These are phyloP conservation scores for Penicillium nucicola DNA, from an alignment of 495 filamentous ascomycete species.

Conservation along the genomic window DNA sequence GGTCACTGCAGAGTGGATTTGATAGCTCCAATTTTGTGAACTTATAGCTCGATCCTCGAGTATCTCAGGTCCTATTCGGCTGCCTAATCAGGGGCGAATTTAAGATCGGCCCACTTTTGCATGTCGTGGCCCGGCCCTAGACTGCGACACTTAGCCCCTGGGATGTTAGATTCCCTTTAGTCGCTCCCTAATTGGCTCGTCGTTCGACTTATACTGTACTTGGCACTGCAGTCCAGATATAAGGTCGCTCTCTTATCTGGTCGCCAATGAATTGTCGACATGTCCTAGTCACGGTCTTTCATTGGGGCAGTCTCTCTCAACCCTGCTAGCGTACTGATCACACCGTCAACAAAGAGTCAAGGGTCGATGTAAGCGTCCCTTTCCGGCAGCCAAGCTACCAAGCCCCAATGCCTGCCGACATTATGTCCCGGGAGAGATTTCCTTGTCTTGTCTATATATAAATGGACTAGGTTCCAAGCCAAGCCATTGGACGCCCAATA, in stretches of 20 bases:
- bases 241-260: not conserved
- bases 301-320: not conserved
- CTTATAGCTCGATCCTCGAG: not conserved
- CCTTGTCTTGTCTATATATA: no score
- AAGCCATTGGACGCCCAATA: not conserved
- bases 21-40: not conserved
- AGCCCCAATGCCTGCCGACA: not conserved
- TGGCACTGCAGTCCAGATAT: not conserved
- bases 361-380: not conserved
- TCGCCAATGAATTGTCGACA: not conserved
- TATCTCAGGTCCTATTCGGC: not conserved
- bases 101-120: conserved; percentile 18
- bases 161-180: conserved; percentile 1
- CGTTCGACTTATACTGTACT: conserved; percentile 1
- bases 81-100: not conserved
- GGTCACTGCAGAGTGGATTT: not conserved
- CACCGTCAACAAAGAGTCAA: not conserved
- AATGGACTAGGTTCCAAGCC: no score
- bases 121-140: conserved; percentile 18
- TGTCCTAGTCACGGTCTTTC: not conserved
- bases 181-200: not conserved
- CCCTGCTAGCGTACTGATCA: not conserved
- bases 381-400: not conserved
- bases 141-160: conserved; percentile 6
- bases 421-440: not conserved